Evolutionary conservation across 306 rosid species (phyloP).

Genomic region (Acacia acuminata): DNA sequence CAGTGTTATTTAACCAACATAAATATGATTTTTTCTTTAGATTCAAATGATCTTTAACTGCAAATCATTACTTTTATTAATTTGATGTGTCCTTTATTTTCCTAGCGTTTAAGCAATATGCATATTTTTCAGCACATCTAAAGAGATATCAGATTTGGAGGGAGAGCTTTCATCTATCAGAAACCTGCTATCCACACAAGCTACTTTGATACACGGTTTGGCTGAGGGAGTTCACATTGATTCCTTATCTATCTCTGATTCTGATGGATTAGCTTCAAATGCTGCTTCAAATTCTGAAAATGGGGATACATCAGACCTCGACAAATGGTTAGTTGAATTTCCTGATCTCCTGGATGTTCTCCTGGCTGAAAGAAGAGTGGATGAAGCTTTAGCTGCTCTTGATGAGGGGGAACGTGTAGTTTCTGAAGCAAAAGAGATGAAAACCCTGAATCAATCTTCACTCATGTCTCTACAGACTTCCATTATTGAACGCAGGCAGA

Average conservation of each 20-base stretch:
- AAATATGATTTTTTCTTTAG: constrained; percentile 1
- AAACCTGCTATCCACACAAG: constrained; percentile 95
- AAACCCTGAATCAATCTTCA: constrained; percentile 42
- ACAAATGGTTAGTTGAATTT: constrained; percentile 87
- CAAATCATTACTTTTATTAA: constrained; percentile 14
- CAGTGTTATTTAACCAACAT: constrained; percentile 8
- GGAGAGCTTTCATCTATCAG: constrained; percentile 96
- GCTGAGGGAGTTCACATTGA: constrained; percentile 88
- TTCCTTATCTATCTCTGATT: constrained; percentile 51
- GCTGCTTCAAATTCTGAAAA: constrained; percentile 51
- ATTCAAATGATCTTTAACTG: not conserved
- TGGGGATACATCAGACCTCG: constrained; percentile 70
- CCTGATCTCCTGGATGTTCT: constrained; percentile 83
- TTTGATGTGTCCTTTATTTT: constrained; percentile 29
- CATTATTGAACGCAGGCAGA: constrained; percentile 71
- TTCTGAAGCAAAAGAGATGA: constrained; percentile 38
- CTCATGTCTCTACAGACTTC: constrained; percentile 69
- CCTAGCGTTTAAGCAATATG: constrained; percentile 21
- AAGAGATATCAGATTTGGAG: constrained; percentile 95
- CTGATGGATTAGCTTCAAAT: constrained; percentile 53
- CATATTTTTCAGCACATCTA: constrained; percentile 79
- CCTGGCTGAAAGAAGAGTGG: constrained; percentile 74
- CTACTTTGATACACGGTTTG: constrained; percentile 90
- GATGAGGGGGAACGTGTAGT: constrained; percentile 73
- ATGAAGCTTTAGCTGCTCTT: constrained; percentile 67